Percentiles rank a stretch among this genome's conserved stretches.
Evolutionary conservation across 805 yeast genomes (phyloP).

Genomic region (Yarrowia sp.): DNA sequence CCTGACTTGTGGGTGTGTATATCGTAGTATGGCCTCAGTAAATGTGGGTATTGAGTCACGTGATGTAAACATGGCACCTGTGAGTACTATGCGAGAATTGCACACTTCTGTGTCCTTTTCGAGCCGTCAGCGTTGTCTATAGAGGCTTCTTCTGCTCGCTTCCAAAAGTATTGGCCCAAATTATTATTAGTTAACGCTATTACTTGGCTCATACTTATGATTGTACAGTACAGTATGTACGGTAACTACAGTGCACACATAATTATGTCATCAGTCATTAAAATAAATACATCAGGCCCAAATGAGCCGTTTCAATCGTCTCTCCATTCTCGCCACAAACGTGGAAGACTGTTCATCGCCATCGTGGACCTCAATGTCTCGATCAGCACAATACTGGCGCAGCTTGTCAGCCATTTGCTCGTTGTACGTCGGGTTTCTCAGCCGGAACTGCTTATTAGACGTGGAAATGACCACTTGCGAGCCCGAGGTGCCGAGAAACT

Average conservation of each 20-base stretch:
- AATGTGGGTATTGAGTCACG: background rate
- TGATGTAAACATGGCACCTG: no score
- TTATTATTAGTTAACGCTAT: no score
- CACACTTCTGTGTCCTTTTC: no score
- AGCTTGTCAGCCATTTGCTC: slow-evolving; percentile 10
- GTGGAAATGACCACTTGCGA: slow-evolving; percentile 4
- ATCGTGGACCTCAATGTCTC: background rate
- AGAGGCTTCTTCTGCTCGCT: no score
- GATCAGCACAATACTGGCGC: background rate
- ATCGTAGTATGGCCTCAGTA: background rate
- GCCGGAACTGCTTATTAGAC: background rate
- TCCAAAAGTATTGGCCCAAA: no score
- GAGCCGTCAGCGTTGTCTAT: no score
- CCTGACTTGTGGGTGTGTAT: background rate
- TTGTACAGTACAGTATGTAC: no score
- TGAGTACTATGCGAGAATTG: no score
- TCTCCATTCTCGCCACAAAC: slow-evolving; percentile 10
- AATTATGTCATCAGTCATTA: no score
- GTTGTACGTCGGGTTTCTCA: background rate
- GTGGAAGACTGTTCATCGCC: background rate
- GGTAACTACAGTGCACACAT: no score
- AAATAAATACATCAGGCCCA: slow-evolving; percentile 15
- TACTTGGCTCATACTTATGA: no score
- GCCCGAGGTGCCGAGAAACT: slow-evolving; percentile 1
- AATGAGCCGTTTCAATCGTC: slow-evolving; percentile 3